Evolutionary conservation across 2,329 filamentous ascomycete species (phyloP).

Genomic region (Thermoascus crustaceus): DNA sequence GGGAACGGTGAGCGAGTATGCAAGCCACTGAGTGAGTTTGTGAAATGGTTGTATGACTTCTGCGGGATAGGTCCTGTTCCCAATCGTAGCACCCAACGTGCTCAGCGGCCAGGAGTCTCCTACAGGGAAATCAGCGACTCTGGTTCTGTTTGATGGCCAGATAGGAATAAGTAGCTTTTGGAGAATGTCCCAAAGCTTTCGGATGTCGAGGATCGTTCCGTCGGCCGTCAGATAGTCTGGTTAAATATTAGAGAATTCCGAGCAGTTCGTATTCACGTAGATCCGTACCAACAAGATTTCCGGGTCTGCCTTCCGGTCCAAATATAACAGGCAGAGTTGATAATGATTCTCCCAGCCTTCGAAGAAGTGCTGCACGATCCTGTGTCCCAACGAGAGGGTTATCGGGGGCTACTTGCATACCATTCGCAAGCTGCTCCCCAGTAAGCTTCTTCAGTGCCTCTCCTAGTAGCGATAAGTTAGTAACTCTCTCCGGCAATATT

Average conservation of each 20-base stretch:
- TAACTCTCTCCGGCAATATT: background rate
- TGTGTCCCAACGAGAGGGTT: slow-evolving; percentile 43
- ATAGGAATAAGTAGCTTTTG: slow-evolving; percentile 41
- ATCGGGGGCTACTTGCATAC: slow-evolving; percentile 38
- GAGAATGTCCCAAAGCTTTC: slow-evolving; percentile 36
- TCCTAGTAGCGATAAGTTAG: slow-evolving; percentile 11
- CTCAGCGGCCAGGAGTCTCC: slow-evolving; percentile 45
- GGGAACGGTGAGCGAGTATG: slow-evolving; percentile 63
- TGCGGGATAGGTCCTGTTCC: slow-evolving; percentile 7
- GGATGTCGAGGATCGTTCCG: slow-evolving; percentile 28
- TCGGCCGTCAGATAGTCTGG: slow-evolving; percentile 35
- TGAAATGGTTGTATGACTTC: slow-evolving; percentile 46
- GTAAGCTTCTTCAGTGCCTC: slow-evolving; percentile 29
- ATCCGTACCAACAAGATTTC: slow-evolving; percentile 40
- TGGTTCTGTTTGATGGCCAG: slow-evolving; percentile 42
- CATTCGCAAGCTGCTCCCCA: slow-evolving; percentile 24
- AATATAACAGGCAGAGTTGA: slow-evolving; percentile 33
- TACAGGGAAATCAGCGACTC: slow-evolving; percentile 35
- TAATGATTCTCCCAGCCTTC: slow-evolving; percentile 37
- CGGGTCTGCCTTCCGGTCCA: slow-evolving; percentile 37
- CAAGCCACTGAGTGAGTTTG: slow-evolving; percentile 51
- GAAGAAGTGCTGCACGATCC: slow-evolving; percentile 37
- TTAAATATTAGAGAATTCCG: no score
- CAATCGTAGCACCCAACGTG: slow-evolving; percentile 9
- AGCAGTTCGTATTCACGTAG: no score